Evolutionary conservation across 169 alveolate species (phyloP).

Genomic region (Plasmodium adleri): DNA sequence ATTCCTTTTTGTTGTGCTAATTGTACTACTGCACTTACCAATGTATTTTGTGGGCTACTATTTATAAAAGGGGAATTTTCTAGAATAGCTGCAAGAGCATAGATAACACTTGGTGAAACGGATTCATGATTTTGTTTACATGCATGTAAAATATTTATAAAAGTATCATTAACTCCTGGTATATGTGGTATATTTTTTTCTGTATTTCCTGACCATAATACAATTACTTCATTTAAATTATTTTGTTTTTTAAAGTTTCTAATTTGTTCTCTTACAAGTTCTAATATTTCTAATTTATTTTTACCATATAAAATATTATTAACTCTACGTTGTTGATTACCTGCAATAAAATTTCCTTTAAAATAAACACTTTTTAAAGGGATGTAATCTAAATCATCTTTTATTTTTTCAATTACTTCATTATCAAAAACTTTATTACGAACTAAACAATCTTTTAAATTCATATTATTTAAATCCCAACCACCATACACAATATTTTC

Average conservation of each 20-base stretch:
- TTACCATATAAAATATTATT: constrained; percentile 87
- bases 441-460: constrained; percentile 88
- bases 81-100: constrained; percentile 90
- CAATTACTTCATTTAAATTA: constrained; percentile 88
- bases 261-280: constrained; percentile 86
- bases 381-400: constrained; percentile 81
- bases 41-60: constrained; percentile 94
- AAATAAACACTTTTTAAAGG: constrained; percentile 89
- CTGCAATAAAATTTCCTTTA: constrained; percentile 90
- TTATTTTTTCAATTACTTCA: constrained; percentile 85
- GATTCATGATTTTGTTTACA: constrained; percentile 84
- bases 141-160: constrained; percentile 85
- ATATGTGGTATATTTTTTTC: constrained; percentile 89
- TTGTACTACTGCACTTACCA: constrained; percentile 89
- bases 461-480: constrained; percentile 91
- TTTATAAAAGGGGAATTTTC: constrained; percentile 91
- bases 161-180: constrained; percentile 86
- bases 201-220: constrained; percentile 94
- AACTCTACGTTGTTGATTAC: constrained; percentile 91
- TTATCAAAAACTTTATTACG: constrained; percentile 91
- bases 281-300: constrained; percentile 86
- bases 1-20: constrained; percentile 89
- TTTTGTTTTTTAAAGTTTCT: constrained; percentile 87
- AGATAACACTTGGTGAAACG: constrained; percentile 90
- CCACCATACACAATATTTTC: constrained; percentile 90